phyloP scores from a whole-genome alignment of 2,329 filamentous ascomycete genomes.

The Elsinoe arachidis region DNA sequence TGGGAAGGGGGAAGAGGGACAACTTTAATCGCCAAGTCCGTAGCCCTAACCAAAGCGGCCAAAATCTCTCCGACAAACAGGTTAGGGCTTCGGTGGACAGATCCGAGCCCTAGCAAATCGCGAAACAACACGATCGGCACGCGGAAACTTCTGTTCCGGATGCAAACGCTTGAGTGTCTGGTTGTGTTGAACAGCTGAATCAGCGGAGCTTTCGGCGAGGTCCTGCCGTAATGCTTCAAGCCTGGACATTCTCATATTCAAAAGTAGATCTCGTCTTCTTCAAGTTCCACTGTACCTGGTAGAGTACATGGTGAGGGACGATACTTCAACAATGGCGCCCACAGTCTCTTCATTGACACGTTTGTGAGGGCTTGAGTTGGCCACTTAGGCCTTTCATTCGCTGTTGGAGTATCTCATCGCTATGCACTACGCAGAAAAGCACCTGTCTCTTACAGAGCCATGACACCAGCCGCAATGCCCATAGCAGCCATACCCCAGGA shows the following conservation, averaged over 20 bases:
- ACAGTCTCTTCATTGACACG: too few species aligned
- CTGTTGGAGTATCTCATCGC: constrained; percentile 1
- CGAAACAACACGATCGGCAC: too few species aligned
- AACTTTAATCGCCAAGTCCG: background rate
- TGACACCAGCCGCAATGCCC: constrained; percentile 23
- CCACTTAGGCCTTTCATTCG: background rate
- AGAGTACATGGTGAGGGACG: too few species aligned
- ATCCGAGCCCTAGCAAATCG: background rate
- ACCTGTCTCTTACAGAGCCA: constrained; percentile 16
- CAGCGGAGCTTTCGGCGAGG: background rate
- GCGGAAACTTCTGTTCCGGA: too few species aligned
- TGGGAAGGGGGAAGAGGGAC: background rate
- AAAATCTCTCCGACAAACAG: background rate
- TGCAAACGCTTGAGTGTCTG: too few species aligned
- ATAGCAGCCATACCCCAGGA: constrained; percentile 29
- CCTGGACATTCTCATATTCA: background rate
- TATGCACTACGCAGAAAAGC: background rate
- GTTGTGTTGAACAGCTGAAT: background rate
- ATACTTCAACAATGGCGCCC: too few species aligned
- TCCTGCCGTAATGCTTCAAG: background rate
- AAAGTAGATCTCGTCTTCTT: too few species aligned
- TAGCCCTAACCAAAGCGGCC: constrained; percentile 4
- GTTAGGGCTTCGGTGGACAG: constrained; percentile 2
- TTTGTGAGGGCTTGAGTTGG: background rate
- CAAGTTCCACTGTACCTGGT: too few species aligned